phyloP scores from a whole-genome alignment of 2,329 filamentous ascomycete species.

The Pleoardoris graminearum region DNA sequence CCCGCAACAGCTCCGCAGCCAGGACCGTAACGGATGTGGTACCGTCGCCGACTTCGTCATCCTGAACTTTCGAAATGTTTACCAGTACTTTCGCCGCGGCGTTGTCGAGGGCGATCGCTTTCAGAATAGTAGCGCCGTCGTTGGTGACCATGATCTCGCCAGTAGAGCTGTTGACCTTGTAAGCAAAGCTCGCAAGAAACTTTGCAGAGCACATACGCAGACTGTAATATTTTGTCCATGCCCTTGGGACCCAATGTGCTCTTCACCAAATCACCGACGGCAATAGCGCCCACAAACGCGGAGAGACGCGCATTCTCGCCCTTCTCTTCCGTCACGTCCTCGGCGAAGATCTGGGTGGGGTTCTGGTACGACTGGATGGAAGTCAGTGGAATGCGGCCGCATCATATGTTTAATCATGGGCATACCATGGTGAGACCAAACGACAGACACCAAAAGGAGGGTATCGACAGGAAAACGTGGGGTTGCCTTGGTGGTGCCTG shows the following conservation, averaged over 20 bases:
- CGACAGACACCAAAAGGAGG: constrained; percentile 31
- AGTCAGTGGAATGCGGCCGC: constrained; percentile 15
- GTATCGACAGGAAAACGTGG: constrained; percentile 36
- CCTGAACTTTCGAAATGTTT: constrained; percentile 99
- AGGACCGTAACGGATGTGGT: constrained; percentile 97
- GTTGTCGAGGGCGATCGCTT: constrained; percentile 97
- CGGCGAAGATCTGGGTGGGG: constrained; percentile 96
- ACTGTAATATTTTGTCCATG: constrained; percentile 98
- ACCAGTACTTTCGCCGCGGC: constrained; percentile 97
- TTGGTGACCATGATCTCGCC: constrained; percentile 98
- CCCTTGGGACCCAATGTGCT: constrained; percentile 96
- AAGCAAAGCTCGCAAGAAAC: constrained; percentile 22
- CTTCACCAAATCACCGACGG: constrained; percentile 96
- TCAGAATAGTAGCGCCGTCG: constrained; percentile 96
- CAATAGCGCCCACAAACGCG: constrained; percentile 98
- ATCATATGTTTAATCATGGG: not conserved
- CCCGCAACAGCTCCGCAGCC: constrained; percentile 89
- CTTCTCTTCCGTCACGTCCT: constrained; percentile 96
- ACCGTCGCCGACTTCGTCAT: constrained; percentile 97
- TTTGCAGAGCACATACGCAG: constrained; percentile 66
- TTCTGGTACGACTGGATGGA: constrained; percentile 55
- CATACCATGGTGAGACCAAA: constrained; percentile 37
- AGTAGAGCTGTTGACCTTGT: constrained; percentile 68
- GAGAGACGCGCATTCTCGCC: constrained; percentile 98
- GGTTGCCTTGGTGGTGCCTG: constrained; percentile 36